Evolutionary conservation across 2,329 filamentous ascomycete genomes (phyloP), one percentile per base, ranked within the genome.

Genomic region (Aureobasidium subglaciale): DNA sequence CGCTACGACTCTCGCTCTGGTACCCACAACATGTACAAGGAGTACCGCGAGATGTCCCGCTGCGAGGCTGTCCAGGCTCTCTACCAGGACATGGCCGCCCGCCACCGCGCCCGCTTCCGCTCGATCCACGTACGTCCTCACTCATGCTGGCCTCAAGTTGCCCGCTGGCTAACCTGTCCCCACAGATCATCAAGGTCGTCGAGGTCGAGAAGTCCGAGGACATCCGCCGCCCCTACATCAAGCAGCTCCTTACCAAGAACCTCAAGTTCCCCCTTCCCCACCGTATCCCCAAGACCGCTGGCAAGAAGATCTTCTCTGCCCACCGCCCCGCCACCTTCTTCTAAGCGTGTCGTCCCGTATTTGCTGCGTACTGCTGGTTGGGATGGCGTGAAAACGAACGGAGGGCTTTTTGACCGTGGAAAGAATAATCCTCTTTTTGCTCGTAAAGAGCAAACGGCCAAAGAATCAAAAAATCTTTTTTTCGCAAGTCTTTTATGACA

Each of bases 1-100:
- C 91, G 95, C 75, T 99, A 99, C 83, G 92, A 99, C 82, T 99
- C 95, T 62, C 92, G 93, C 78, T 97, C 93, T 70, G 93, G 93
- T 71, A 99, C 93, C 71, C 93, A 99, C 90, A 99, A 99, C 88
- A 99, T 99, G 93, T 99, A 99, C 90, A 97, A 97, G 87, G 93
- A 99, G 87, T 97, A 96, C 88, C 89, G 93, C 75, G 93, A 97
- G 84, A 88, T 97, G 84, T 92, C 88, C 75, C 85, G 93, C 78
- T 88, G 87, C 72, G 92, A 93, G 67, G 93, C 93, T 66, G 92
- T 97, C 71, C 88, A 97, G 80, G 80, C 92, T 67, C 85, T 99
- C 74, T 99, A 99, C 87, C 88, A 93, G 79, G 93, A 99, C 82
- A 97, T 99, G 93, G 90, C 93, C 68, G 92, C 95, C 77, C 90